Evolutionary conservation across 352 stramenopile species (phyloP).

Genomic region (Pythium rhizo-oryzae): DNA sequence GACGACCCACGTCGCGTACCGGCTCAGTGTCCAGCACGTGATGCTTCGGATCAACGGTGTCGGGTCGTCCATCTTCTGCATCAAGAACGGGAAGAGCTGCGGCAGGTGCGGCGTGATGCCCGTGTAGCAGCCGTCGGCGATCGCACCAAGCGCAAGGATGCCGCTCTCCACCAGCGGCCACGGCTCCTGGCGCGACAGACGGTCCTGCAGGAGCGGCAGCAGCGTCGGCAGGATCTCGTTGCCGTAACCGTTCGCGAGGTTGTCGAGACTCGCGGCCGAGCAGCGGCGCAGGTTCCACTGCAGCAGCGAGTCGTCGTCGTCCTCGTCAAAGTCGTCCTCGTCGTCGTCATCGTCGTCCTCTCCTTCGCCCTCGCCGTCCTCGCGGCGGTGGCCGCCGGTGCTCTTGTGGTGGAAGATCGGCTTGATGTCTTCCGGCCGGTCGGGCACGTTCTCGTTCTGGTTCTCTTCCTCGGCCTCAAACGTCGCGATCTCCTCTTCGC

Average conservation of each 20-base stretch:
- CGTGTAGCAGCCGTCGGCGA: slow-evolving; percentile 94
- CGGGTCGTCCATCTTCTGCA: slow-evolving; percentile 91
- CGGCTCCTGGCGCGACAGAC: slow-evolving; percentile 88
- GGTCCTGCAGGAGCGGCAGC: slow-evolving; percentile 91
- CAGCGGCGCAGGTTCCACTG: slow-evolving; percentile 97
- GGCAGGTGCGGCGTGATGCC: slow-evolving; percentile 92
- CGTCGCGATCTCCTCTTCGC: slow-evolving; percentile 88
- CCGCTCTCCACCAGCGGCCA: slow-evolving; percentile 95
- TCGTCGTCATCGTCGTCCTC: slow-evolving; percentile 82
- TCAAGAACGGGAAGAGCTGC: slow-evolving; percentile 94
- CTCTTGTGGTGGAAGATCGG: slow-evolving; percentile 81
- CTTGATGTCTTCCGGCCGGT: slow-evolving; percentile 92
- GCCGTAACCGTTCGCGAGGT: slow-evolving; percentile 92
- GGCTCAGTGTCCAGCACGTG: slow-evolving; percentile 94
- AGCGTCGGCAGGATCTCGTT: slow-evolving; percentile 93
- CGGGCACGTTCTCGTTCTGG: slow-evolving; percentile 86
- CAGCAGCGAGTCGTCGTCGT: slow-evolving; percentile 93
- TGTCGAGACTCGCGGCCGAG: slow-evolving; percentile 95
- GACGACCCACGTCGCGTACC: slow-evolving; percentile 93
- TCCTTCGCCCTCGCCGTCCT: slow-evolving; percentile 28
- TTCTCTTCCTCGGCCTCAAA: slow-evolving; percentile 92
- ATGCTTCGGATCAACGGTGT: slow-evolving; percentile 93
- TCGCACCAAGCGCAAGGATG: slow-evolving; percentile 95
- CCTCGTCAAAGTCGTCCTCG: slow-evolving; percentile 90
- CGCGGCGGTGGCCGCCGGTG: slow-evolving; percentile 36